phyloP scores from a whole-genome alignment of 2,329 filamentous ascomycete genomes.

The Pyricularia grisea region DNA sequence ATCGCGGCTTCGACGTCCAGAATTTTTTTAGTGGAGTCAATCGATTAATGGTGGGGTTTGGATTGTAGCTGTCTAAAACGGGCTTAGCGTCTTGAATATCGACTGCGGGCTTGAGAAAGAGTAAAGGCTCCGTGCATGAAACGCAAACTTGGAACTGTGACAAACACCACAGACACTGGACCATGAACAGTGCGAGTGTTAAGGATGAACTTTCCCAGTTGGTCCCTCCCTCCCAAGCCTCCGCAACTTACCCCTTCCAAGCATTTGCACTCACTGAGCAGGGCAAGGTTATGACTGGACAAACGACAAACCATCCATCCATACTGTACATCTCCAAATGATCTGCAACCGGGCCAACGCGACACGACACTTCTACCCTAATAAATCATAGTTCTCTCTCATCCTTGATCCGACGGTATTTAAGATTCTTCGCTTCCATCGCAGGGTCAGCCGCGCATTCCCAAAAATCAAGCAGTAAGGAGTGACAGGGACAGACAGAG shows the following conservation, averaged over 20 bases:
- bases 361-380: neutral
- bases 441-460: neutral
- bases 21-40: conserved; percentile 2
- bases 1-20: neutral
- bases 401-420: neutral
- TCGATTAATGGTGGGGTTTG: neutral
- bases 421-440: neutral
- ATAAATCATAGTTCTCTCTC: neutral
- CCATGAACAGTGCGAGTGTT: neutral
- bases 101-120: neutral
- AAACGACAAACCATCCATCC: neutral
- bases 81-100: neutral
- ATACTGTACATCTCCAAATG: neutral
- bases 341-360: neutral
- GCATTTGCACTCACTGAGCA: neutral
- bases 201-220: neutral
- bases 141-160: neutral
- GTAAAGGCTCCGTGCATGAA: neutral
- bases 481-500: neutral
- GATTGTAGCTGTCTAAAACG: neutral
- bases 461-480: neutral
- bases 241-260: neutral
- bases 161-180: rapidly evolving
- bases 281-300: neutral
- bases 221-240: too few relatives aligned